phyloP scores from a whole-genome alignment of 495 filamentous ascomycete species.

The Penicillium daleae region DNA sequence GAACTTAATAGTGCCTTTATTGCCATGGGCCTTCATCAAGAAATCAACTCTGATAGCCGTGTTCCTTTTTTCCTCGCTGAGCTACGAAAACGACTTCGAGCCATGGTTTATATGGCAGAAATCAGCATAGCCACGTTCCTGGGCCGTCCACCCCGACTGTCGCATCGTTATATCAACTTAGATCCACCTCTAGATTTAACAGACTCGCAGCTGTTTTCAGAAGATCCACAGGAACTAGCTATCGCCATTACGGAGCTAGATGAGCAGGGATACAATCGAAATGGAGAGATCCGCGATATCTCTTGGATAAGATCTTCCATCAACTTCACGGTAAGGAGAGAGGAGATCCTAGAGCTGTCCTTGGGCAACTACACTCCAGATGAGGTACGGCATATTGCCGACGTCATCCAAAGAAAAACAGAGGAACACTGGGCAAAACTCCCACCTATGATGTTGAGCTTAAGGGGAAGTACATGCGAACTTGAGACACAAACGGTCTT shows the following conservation, averaged over 20 bases:
- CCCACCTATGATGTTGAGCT: neutral
- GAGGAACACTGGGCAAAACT: conserved; percentile 10
- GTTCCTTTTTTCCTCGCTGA: conserved; percentile 9
- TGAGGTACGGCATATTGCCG: conserved; percentile 1
- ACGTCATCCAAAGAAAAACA: neutral
- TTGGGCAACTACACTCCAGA: conserved; percentile 10
- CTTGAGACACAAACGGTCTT: conserved; percentile 1
- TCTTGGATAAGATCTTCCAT: conserved; percentile 8
- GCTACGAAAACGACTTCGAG: conserved; percentile 12
- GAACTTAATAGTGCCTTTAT: conserved; percentile 4
- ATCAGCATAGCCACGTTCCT: conserved; percentile 12
- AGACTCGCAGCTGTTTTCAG: conserved; percentile 5
- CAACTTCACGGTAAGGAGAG: conserved; percentile 1
- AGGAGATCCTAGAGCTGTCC: conserved; percentile 9
- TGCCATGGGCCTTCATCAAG: conserved; percentile 8
- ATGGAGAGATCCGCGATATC: neutral
- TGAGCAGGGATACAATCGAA: conserved; percentile 9
- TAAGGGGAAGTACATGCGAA: neutral
- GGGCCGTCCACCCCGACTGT: conserved; percentile 7
- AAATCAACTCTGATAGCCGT: neutral
- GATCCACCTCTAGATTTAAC: conserved; percentile 5
- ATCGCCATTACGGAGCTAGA: conserved; percentile 4
- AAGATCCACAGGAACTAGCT: conserved; percentile 2
- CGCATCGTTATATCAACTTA: conserved; percentile 9
- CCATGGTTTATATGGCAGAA: conserved; percentile 5